Evolutionary conservation across 2,329 filamentous ascomycete genomes (phyloP).

Genomic region (Nigrospora sphaerica): DNA sequence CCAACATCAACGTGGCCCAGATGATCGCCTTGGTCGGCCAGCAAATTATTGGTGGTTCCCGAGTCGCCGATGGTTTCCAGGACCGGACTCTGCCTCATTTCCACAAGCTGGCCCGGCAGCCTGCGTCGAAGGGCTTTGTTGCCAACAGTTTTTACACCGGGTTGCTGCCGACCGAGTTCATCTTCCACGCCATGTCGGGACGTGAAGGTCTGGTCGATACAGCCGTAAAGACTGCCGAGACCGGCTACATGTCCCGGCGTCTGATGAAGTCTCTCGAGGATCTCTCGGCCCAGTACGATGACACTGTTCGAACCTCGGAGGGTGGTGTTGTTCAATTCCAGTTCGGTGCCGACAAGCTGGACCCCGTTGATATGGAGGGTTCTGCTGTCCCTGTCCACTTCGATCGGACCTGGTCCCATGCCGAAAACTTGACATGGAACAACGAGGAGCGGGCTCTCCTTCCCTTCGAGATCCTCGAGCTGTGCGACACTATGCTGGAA

Average conservation of each 20-base stretch:
- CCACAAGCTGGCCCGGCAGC: conserved; percentile 83
- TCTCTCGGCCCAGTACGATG: conserved; percentile 85
- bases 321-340: conserved; percentile 92
- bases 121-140: conserved; percentile 95
- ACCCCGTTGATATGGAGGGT: conserved; percentile 97
- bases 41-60: conserved; percentile 90
- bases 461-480: conserved; percentile 63
- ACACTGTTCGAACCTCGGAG: conserved; percentile 87
- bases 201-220: conserved; percentile 98
- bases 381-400: conserved; percentile 89
- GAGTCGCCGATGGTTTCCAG: conserved; percentile 93
- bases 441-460: conserved; percentile 68
- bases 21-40: conserved; percentile 98
- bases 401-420: conserved; percentile 80
- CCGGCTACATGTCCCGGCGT: conserved; percentile 96
- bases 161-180: conserved; percentile 81
- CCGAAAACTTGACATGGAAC: conserved; percentile 68
- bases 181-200: conserved; percentile 97
- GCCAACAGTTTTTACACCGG: conserved; percentile 96
- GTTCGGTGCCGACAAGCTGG: conserved; percentile 90
- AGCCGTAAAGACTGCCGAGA: conserved; percentile 97
- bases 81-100: conserved; percentile 93
- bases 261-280: conserved; percentile 98
- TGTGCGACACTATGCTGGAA: conserved; percentile 63
- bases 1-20: conserved; percentile 95